Evolutionary conservation across 805 yeast species (phyloP).

Genomic region (Zygotorulaspora chibaensis): DNA sequence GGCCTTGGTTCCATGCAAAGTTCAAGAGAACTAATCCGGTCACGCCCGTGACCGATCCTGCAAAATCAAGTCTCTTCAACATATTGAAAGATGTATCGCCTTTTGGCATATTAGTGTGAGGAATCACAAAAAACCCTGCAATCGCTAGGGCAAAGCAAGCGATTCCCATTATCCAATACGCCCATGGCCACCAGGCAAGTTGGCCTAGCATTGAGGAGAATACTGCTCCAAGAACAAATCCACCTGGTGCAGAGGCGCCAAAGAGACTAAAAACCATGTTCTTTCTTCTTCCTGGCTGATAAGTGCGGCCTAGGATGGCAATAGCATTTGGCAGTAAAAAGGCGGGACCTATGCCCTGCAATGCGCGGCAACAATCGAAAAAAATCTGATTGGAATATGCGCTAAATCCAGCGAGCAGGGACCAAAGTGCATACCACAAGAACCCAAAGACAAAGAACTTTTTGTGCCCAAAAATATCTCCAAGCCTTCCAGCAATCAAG

Average conservation of each 20-base stretch:
- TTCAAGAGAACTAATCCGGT: conserved; percentile 53
- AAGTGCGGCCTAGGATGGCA: conserved; percentile 45
- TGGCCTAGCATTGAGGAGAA: conserved; percentile 46
- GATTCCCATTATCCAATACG: conserved; percentile 47
- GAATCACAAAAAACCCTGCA: conserved; percentile 38
- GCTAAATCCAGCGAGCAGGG: conserved; percentile 54
- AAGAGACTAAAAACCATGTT: conserved; percentile 52
- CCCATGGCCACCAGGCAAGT: conserved; percentile 58
- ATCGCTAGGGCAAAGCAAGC: conserved; percentile 34
- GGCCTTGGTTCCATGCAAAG: conserved; percentile 65
- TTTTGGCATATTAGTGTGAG: conserved; percentile 20
- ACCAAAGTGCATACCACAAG: conserved; percentile 54
- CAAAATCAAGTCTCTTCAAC: conserved; percentile 34
- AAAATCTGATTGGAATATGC: conserved; percentile 19
- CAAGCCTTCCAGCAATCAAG: conserved; percentile 61
- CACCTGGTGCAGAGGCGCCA: conserved; percentile 62
- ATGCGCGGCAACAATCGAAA: conserved; percentile 44
- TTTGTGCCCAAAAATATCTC: conserved; percentile 65
- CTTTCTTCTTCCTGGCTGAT: conserved; percentile 46
- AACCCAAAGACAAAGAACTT: conserved; percentile 51
- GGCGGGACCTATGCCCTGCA: conserved; percentile 65
- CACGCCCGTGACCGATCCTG: conserved; percentile 50
- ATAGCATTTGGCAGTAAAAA: conserved; percentile 53
- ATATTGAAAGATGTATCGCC: conserved; percentile 1
- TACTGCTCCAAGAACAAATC: conserved; percentile 52